These are phyloP conservation scores for Russula vinacea DNA, from an alignment of 768 basidiomycete genomes.

Conservation along the genomic window DNA sequence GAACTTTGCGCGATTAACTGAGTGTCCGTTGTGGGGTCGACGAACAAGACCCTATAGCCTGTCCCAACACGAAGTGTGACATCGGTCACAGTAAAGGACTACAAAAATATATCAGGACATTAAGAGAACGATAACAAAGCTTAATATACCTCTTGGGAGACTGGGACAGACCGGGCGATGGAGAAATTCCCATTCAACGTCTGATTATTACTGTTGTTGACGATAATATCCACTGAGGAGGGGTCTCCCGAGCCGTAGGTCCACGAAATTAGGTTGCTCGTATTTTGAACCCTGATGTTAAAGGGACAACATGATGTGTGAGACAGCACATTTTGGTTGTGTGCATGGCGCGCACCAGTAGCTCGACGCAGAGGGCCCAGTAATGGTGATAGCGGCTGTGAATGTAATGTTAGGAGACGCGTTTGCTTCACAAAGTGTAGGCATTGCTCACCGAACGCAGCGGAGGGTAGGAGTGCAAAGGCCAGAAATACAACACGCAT, in stretches of 20 bases:
- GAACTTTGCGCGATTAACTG: constrained; percentile 38
- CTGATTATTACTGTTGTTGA: constrained; percentile 36
- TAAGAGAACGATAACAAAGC: background rate
- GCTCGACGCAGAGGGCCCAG: constrained; percentile 32
- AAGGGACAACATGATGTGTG: background rate
- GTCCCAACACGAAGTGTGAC: constrained; percentile 37
- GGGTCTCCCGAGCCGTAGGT: constrained; percentile 37
- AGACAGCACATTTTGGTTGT: background rate
- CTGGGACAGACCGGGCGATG: constrained; percentile 37
- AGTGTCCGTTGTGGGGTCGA: constrained; percentile 36
- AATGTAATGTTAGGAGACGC: background rate
- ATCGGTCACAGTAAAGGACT: constrained; percentile 35
- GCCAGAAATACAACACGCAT: constrained; percentile 35
- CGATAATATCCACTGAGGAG: constrained; percentile 35
- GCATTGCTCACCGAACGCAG: constrained; percentile 30
- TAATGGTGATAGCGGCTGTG: constrained; percentile 36
- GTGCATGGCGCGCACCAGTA: constrained; percentile 36
- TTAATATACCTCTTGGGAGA: constrained; percentile 33
- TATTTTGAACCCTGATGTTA: constrained; percentile 37
- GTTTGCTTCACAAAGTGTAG: background rate
- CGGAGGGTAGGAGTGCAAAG: constrained; percentile 34
- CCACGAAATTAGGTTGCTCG: constrained; percentile 40
- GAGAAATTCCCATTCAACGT: constrained; percentile 41
- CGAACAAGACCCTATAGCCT: constrained; percentile 39
- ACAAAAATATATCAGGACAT: constrained; percentile 30